Evolutionary conservation across 257 asterid species (phyloP).

Genomic region (Solanum raphanifolium): DNA sequence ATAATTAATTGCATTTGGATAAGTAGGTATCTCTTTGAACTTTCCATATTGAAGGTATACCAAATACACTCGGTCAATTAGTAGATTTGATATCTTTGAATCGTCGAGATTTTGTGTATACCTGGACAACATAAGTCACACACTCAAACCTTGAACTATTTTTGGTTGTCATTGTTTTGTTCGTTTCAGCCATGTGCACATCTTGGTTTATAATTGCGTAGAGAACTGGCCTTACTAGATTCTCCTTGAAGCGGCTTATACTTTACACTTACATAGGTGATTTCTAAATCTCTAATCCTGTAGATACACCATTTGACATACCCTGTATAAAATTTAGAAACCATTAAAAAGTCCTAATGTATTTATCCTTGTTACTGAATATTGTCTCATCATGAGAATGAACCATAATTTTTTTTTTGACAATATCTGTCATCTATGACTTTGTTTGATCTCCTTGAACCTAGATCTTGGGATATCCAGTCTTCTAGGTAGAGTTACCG

Average conservation of each 20-base stretch:
- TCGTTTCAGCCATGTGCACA: background rate
- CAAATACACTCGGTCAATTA: no score
- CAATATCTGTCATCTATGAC: background rate
- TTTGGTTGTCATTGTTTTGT: background rate
- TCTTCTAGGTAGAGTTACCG: background rate
- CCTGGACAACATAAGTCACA: no score
- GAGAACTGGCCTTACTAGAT: background rate
- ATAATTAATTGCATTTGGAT: no score
- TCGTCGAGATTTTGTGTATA: no score
- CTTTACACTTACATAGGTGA: background rate
- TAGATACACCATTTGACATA: background rate
- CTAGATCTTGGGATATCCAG: background rate
- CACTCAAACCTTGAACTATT: background rate
- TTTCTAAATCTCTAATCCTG: no score
- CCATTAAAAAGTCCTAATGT: no score
- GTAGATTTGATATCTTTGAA: no score
- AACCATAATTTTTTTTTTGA: no score
- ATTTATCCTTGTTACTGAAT: background rate
- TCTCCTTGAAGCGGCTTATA: background rate
- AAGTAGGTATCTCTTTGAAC: no score
- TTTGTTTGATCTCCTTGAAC: background rate
- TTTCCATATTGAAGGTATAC: no score
- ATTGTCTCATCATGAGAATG: background rate
- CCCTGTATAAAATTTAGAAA: no score
- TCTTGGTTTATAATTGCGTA: background rate